A percentile compares a stretch with the other conserved stretches of the same genome.
These are phyloP conservation scores for Albifimbria verrucaria DNA, from an alignment of 2,329 filamentous ascomycete genomes.

Conservation along the genomic window DNA sequence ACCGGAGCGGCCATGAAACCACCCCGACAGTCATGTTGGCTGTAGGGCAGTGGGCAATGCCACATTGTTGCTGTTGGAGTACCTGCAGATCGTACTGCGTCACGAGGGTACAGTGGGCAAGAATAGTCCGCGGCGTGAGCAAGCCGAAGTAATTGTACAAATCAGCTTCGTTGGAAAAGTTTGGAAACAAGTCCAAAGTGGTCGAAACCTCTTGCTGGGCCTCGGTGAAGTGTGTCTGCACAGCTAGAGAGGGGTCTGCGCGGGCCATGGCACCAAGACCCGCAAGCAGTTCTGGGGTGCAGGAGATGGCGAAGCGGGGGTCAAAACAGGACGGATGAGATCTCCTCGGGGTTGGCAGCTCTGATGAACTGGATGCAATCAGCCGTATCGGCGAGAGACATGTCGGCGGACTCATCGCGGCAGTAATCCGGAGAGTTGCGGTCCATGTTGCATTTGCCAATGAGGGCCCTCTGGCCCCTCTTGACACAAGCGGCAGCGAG, in stretches of 20 bases:
- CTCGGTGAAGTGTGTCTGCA: slow-evolving; percentile 69
- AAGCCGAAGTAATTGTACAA: slow-evolving; percentile 56
- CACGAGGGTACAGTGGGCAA: slow-evolving; percentile 66
- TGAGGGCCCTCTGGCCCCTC: slow-evolving; percentile 56
- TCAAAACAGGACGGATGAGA: neutral
- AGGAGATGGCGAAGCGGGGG: slow-evolving; percentile 60
- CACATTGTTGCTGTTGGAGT: slow-evolving; percentile 46
- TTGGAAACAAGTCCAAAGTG: slow-evolving; percentile 53
- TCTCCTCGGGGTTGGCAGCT: too few relatives aligned
- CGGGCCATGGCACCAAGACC: slow-evolving; percentile 53
- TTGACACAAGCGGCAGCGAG: slow-evolving; percentile 51
- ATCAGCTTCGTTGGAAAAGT: slow-evolving; percentile 54
- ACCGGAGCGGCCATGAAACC: slow-evolving; percentile 62
- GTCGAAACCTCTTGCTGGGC: slow-evolving; percentile 56
- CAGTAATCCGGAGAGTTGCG: slow-evolving; percentile 47
- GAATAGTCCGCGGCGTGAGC: slow-evolving; percentile 52
- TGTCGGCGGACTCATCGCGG: too few relatives aligned
- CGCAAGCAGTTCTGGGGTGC: slow-evolving; percentile 48
- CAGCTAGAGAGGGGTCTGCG: slow-evolving; percentile 45
- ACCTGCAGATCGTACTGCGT: slow-evolving; percentile 50
- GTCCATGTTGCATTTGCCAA: slow-evolving; percentile 56
- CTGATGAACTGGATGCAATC: too few relatives aligned
- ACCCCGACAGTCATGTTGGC: slow-evolving; percentile 61
- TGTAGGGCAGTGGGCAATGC: slow-evolving; percentile 62
- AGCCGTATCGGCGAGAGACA: slow-evolving; percentile 44